Evolutionary conservation across 331 rosid genomes (phyloP).

Genomic region (Rhamnella rubrinervis): DNA sequence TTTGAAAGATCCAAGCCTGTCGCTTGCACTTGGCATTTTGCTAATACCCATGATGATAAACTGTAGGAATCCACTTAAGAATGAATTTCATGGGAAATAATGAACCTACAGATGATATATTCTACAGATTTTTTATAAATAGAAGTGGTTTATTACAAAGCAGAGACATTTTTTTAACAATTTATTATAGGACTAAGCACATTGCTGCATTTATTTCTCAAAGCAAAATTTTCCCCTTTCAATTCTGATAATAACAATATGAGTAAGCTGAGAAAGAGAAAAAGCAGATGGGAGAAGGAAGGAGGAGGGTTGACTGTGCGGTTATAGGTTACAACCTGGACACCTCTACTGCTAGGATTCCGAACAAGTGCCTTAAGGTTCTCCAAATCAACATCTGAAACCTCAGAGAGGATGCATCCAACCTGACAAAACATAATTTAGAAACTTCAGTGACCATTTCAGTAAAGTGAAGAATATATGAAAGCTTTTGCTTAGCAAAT

Average conservation of each 20-base stretch:
- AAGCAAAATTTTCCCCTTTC: too few species aligned
- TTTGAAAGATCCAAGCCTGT: constrained; percentile 46
- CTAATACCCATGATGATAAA: constrained; percentile 50
- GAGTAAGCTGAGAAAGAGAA: too few species aligned
- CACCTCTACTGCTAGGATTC: constrained; percentile 37
- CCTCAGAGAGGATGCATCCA: constrained; percentile 61
- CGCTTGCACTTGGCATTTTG: constrained; percentile 35
- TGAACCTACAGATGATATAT: too few species aligned
- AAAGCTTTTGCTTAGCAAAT: not conserved
- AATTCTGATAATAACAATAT: too few species aligned
- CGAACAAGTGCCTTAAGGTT: constrained; percentile 42
- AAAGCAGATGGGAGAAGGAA: not conserved
- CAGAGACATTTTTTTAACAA: too few species aligned
- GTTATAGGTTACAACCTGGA: constrained; percentile 61
- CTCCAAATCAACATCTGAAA: constrained; percentile 46
- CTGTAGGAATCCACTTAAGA: constrained; percentile 47
- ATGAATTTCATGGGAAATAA: constrained; percentile 25
- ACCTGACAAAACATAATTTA: constrained; percentile 45
- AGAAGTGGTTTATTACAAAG: constrained; percentile 14
- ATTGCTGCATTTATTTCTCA: too few species aligned
- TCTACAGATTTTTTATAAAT: not conserved
- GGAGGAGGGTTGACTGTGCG: not conserved
- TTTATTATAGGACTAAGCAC: not conserved
- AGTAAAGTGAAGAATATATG: constrained; percentile 14
- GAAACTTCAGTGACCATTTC: constrained; percentile 4